A percentile compares a stretch with the other conserved stretches of the same genome.
These are phyloP conservation scores for Heritiera fomes DNA, from an alignment of 345 rosid species.

Conservation along the genomic window DNA sequence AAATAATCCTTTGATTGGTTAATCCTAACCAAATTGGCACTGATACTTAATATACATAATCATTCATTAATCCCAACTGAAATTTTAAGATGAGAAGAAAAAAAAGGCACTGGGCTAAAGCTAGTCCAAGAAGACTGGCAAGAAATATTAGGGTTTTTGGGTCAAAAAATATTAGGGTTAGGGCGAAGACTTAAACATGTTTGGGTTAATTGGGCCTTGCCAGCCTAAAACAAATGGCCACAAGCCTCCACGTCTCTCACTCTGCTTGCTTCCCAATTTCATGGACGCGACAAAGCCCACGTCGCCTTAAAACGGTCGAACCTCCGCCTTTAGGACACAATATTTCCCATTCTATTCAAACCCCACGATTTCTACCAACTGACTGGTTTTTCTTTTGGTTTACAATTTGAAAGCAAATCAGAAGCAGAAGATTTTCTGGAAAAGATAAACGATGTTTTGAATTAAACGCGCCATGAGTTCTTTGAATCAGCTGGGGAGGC, in stretches of 20 bases:
- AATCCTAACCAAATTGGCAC: background rate
- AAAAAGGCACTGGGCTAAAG: background rate
- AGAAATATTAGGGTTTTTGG: background rate
- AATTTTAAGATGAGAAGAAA: no score
- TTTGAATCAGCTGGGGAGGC: constrained; percentile 59
- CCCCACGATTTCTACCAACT: background rate
- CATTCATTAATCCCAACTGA: background rate
- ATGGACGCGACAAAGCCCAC: constrained; percentile 30
- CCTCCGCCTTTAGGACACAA: background rate
- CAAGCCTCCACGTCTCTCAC: constrained; percentile 8
- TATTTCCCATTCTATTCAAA: background rate
- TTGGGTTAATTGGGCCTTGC: background rate
- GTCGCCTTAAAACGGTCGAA: constrained; percentile 15
- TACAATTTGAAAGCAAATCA: background rate
- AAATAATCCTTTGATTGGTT: background rate
- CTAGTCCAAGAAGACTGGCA: background rate
- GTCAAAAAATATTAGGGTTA: background rate
- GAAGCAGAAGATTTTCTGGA: background rate
- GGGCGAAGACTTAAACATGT: background rate
- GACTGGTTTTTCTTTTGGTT: no score
- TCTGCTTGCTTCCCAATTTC: background rate
- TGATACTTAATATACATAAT: background rate
- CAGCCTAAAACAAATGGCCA: background rate
- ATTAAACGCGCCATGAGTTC: constrained; percentile 40
- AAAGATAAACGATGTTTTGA: background rate